Evolutionary conservation across 768 basidiomycete genomes (phyloP), one percentile per base, ranked within the genome.

Genomic region (Leccinum disarticulatum): DNA sequence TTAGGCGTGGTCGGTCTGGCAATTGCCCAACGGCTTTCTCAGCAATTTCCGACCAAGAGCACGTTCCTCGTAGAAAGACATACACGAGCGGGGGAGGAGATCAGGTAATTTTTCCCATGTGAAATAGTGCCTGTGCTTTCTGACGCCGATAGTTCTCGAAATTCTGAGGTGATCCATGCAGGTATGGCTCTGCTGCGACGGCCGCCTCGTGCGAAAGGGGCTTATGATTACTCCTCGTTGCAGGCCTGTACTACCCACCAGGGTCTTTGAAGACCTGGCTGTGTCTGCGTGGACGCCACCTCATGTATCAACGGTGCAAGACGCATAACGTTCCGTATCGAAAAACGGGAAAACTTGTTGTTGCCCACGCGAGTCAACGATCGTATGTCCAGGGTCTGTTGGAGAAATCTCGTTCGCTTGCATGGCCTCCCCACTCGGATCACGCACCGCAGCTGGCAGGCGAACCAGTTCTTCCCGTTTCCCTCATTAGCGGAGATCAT

Each of bases 151-250:
- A 95, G 94, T 71, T 94, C 92, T 43, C 85, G 95, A 15, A 97
- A 96, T 71, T 95, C 94, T 0, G 95, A 97, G 69, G 95, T 98
- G 25, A 90, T 98, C 28, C 95, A 98, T 76, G 88, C 91, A 61
- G 94, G 91, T 86, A 68, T 47, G 70, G 25, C 22, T 3, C 36
- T 31, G 35, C 19, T 28, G 13, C 8, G 43, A 31, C 9, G 30
- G 8, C 33, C 38, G 41, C 9, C 25, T n/a, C 28, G 11, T 33
- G 6, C 30, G 13, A 54, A 17, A 55, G 22, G 6, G 10, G n/a
- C 41, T 64, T 4, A 51, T 58, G 38, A 49, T 14, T 28, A 54
- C 17, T 11, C 35, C 38, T 50, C 38, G 28, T 58, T 43, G 4
- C 64, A 93, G 92, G 92, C 27, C 77, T 94, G 1, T 93, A 94